Conservation (phyloP, 305 asterid species). For the Plantago coronopus region DNA sequence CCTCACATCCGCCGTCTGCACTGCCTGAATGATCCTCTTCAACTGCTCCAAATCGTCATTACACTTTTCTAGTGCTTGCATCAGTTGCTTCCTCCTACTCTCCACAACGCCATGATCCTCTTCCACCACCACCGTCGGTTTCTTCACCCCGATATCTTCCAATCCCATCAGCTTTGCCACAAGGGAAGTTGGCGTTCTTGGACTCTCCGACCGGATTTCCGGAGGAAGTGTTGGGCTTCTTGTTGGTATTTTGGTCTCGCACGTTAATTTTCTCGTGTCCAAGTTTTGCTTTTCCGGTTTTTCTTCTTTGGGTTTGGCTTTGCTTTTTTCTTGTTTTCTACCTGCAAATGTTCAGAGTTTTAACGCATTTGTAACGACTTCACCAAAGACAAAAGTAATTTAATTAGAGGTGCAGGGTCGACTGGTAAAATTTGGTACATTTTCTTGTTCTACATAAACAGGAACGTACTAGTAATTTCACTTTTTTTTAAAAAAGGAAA, state of each 20-base stretch:
- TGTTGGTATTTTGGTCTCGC: constrained; percentile 35
- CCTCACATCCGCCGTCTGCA: constrained; percentile 31
- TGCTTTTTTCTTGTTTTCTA: constrained; percentile 42
- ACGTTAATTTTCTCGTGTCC: constrained; percentile 6
- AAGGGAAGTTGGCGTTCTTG: constrained; percentile 34
- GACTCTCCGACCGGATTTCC: constrained; percentile 47
- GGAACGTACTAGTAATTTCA: background rate
- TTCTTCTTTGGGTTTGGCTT: constrained; percentile 22
- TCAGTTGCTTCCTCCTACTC: constrained; percentile 57
- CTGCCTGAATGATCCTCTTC: constrained; percentile 57
- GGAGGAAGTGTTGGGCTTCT: constrained; percentile 57
- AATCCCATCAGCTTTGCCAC: constrained; percentile 75
- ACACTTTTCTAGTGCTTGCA: constrained; percentile 72
- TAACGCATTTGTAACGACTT: background rate
- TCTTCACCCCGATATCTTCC: constrained; percentile 36
- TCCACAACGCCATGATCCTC: constrained; percentile 27
- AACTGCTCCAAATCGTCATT: constrained; percentile 73
- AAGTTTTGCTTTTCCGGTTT: constrained; percentile 9
- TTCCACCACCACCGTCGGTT: constrained; percentile 12
- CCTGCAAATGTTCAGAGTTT: constrained; percentile 42
- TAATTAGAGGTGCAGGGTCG: no score
- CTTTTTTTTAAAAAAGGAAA: no score
- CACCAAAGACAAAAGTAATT: background rate
- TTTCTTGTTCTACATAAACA: background rate
- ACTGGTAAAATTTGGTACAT: background rate